Evolutionary conservation across 1,284 basidiomycete genomes (phyloP).

Genomic region (Erythrobasidium hasegawianum): DNA sequence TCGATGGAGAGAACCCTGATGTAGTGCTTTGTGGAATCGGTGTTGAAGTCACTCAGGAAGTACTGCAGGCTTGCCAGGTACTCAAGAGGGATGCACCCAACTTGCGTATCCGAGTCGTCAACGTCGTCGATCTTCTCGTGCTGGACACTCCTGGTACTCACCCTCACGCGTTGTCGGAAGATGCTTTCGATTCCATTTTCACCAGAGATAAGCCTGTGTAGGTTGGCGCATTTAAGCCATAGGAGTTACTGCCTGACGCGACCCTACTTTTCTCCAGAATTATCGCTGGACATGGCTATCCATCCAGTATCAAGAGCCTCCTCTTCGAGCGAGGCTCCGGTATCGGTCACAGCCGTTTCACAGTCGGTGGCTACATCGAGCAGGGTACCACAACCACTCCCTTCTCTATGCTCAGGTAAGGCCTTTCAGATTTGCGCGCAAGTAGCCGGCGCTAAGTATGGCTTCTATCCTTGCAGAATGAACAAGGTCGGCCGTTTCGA

Average conservation of each 20-base stretch:
- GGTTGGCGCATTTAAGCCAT: too few relatives aligned
- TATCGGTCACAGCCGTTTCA: conserved; percentile 50
- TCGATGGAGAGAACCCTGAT: conserved; percentile 54
- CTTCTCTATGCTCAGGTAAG: conserved; percentile 6
- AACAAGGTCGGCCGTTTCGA: conserved; percentile 53
- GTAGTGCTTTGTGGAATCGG: conserved; percentile 54
- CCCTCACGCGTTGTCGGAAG: conserved; percentile 67
- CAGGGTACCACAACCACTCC: conserved; percentile 54
- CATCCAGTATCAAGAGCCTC: conserved; percentile 37
- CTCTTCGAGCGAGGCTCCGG: conserved; percentile 42
- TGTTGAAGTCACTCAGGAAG: conserved; percentile 54
- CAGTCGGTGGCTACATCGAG: conserved; percentile 51
- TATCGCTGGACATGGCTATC: conserved; percentile 74
- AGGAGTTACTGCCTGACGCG: too few relatives aligned
- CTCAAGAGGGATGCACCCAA: conserved; percentile 47
- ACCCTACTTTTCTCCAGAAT: too few relatives aligned
- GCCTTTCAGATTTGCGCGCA: too few relatives aligned
- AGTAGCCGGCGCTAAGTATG: too few relatives aligned
- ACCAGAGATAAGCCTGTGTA: conserved; percentile 53
- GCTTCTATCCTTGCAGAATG: conserved; percentile 36
- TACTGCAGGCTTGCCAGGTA: conserved; percentile 48
- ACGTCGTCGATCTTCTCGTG: conserved; percentile 65
- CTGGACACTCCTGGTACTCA: conserved; percentile 63
- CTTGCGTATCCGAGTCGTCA: conserved; percentile 47
- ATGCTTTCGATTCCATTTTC: conserved; percentile 54